phyloP scores from a whole-genome alignment of 2,329 filamentous ascomycete genomes.

The Colletotrichum plurivorum region DNA sequence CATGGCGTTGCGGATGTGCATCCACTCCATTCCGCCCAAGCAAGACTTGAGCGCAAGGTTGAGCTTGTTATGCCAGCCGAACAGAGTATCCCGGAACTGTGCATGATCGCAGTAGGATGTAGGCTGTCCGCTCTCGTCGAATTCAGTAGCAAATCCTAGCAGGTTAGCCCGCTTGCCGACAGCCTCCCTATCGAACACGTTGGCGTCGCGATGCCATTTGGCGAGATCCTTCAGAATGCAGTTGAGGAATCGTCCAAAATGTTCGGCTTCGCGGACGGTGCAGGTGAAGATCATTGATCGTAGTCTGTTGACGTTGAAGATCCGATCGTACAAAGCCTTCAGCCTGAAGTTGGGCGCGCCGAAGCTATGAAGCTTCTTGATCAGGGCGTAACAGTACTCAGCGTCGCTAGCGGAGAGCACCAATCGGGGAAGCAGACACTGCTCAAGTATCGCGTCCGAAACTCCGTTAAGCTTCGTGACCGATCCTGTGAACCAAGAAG shows the following conservation, averaged over 20 bases:
- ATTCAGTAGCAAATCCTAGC: conserved; percentile 82
- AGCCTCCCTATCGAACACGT: conserved; percentile 85
- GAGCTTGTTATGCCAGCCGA: conserved; percentile 90
- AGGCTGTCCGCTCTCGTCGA: conserved; percentile 80
- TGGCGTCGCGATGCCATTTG: conserved; percentile 77
- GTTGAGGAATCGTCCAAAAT: conserved; percentile 91
- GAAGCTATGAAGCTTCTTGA: conserved; percentile 88
- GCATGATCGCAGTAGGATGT: conserved; percentile 84
- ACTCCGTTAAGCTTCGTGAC: conserved; percentile 75
- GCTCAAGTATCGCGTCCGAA: conserved; percentile 85
- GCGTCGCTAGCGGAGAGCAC: conserved; percentile 89
- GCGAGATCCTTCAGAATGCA: conserved; percentile 85
- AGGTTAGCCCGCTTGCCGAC: conserved; percentile 66
- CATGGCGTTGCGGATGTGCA: conserved; percentile 97
- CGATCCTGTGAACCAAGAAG: conserved; percentile 80
- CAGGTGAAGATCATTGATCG: conserved; percentile 89
- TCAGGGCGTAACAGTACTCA: conserved; percentile 88
- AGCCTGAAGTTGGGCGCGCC: conserved; percentile 90
- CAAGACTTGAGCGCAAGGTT: conserved; percentile 86
- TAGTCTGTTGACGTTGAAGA: conserved; percentile 88
- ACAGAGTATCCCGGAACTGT: conserved; percentile 86
- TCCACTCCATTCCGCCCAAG: conserved; percentile 88
- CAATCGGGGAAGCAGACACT: conserved; percentile 91
- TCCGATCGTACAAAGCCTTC: conserved; percentile 83
- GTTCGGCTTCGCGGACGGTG: conserved; percentile 91